Percentiles rank a stretch among this genome's conserved stretches.
These are phyloP conservation scores for Candida sanyaensis DNA, from an alignment of 1,139 yeast species.

Conservation along the genomic window DNA sequence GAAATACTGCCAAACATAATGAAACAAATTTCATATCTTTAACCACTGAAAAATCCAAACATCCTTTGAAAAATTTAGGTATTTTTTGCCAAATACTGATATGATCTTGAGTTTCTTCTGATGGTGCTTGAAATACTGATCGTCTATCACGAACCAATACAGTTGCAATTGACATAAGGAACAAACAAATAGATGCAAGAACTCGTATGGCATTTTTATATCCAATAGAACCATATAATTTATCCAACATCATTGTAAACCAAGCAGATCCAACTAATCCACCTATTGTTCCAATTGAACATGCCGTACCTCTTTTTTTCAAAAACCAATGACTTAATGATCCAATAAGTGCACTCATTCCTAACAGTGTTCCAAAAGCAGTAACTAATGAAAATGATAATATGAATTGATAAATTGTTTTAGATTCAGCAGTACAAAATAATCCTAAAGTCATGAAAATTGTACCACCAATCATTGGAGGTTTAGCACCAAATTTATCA, in stretches of 20 bases:
- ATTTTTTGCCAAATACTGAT: not conserved
- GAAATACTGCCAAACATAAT: slow-evolving; percentile 43
- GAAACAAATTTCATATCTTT: slow-evolving; percentile 40
- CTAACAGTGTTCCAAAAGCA: slow-evolving; percentile 58
- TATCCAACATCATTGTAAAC: slow-evolving; percentile 56
- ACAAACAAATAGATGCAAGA: slow-evolving; percentile 50
- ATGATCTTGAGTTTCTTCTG: not conserved
- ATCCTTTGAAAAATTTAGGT: slow-evolving; percentile 22
- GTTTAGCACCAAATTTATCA: slow-evolving; percentile 55
- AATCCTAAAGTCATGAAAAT: slow-evolving; percentile 49
- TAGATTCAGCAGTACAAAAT: slow-evolving; percentile 54
- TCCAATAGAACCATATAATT: slow-evolving; percentile 48
- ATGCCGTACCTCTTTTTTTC: slow-evolving; percentile 54
- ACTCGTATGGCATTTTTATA: slow-evolving; percentile 64
- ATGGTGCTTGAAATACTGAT: slow-evolving; percentile 7
- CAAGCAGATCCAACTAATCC: slow-evolving; percentile 65
- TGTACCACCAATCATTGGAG: slow-evolving; percentile 49
- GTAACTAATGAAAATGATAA: slow-evolving; percentile 56
- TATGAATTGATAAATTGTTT: slow-evolving; percentile 57
- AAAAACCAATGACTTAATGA: slow-evolving; percentile 65
- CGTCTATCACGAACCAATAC: slow-evolving; percentile 47
- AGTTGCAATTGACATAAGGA: slow-evolving; percentile 38
- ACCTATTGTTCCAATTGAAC: slow-evolving; percentile 60
- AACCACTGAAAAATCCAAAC: slow-evolving; percentile 43
- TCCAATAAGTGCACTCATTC: slow-evolving; percentile 61